Percentiles rank a stretch among this genome's conserved stretches.
These are phyloP conservation scores for Yamadazyma tumulicola DNA, from an alignment of 805 yeast genomes.

Conservation along the genomic window DNA sequence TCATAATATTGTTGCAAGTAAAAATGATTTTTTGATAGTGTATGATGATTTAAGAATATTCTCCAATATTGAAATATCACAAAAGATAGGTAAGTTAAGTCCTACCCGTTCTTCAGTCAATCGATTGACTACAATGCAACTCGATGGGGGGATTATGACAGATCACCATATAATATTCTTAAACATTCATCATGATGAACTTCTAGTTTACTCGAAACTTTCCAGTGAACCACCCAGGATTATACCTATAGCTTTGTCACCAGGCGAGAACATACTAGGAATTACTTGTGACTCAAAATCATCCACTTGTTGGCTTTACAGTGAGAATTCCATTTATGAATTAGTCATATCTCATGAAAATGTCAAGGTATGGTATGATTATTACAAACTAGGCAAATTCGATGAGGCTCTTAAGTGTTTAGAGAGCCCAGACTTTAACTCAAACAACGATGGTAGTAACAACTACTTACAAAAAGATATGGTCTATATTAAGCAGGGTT, in stretches of 20 bases:
- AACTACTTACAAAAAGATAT: conserved; percentile 23
- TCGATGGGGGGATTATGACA: conserved; percentile 17
- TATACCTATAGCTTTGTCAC: conserved; percentile 6
- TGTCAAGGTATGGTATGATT: conserved; percentile 66
- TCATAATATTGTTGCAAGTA: conserved; percentile 2
- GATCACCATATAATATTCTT: conserved; percentile 29
- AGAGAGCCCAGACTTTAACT: conserved; percentile 13
- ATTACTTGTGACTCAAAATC: conserved; percentile 25
- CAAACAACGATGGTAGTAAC: conserved; percentile 1
- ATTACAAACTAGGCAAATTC: conserved; percentile 43
- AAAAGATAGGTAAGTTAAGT: conserved; percentile 13
- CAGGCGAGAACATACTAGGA: conserved; percentile 18
- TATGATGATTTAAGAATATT: conserved; percentile 3
- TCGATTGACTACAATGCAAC: too few species aligned
- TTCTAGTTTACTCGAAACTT: conserved; percentile 29
- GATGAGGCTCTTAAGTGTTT: conserved; percentile 57
- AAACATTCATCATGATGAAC: conserved; percentile 11
- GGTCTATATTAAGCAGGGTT: conserved; percentile 36
- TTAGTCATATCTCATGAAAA: conserved; percentile 67
- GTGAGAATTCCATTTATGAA: conserved; percentile 62
- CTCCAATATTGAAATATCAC: conserved; percentile 5
- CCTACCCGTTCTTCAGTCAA: conserved; percentile 6
- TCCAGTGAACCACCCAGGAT: conserved; percentile 14
- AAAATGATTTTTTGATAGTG: conserved; percentile 2
- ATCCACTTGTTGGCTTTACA: conserved; percentile 74